A percentile compares a stretch with the other conserved stretches of the same genome.
Conservation (phyloP, 2,329 filamentous ascomycete genomes). For the Pestalotiopsis sp. region DNA sequence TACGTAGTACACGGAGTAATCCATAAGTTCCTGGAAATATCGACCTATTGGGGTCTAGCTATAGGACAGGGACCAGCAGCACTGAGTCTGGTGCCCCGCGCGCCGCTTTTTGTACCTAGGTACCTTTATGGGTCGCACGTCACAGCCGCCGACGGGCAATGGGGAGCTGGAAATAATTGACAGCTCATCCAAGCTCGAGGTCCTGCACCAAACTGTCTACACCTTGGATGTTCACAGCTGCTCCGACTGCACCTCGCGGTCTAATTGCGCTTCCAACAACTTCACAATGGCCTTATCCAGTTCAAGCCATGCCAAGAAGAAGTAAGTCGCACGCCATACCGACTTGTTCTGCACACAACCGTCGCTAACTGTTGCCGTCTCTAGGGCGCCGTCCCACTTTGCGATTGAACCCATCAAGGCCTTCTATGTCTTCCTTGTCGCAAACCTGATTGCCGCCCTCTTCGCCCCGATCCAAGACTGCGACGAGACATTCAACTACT, state of each 20-base stretch:
- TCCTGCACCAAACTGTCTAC: background rate
- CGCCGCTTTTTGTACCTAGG: background rate
- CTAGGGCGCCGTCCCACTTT: slow-evolving; percentile 56
- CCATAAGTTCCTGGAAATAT: background rate
- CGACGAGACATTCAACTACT: slow-evolving; percentile 99
- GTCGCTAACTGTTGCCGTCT: background rate
- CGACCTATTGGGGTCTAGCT: background rate
- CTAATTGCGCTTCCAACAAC: background rate
- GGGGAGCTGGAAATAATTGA: background rate
- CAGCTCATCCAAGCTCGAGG: background rate
- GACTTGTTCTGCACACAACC: background rate
- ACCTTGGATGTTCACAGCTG: slow-evolving; percentile 6
- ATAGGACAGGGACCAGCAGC: background rate
- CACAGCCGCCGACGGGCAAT: background rate
- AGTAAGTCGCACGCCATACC: slow-evolving; percentile 17
- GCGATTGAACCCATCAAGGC: slow-evolving; percentile 72
- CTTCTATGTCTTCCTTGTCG: slow-evolving; percentile 78
- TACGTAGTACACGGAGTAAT: too few relatives aligned
- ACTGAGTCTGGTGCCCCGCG: too few relatives aligned
- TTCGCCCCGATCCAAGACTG: slow-evolving; percentile 96
- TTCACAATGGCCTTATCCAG: slow-evolving; percentile 12
- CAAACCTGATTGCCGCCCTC: slow-evolving; percentile 75
- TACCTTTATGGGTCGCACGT: background rate
- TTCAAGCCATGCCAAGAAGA: slow-evolving; percentile 33
- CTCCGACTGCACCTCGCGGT: background rate